Evolutionary conservation across 2,329 filamentous ascomycete genomes (phyloP).

Genomic region (Fusarium concolor): DNA sequence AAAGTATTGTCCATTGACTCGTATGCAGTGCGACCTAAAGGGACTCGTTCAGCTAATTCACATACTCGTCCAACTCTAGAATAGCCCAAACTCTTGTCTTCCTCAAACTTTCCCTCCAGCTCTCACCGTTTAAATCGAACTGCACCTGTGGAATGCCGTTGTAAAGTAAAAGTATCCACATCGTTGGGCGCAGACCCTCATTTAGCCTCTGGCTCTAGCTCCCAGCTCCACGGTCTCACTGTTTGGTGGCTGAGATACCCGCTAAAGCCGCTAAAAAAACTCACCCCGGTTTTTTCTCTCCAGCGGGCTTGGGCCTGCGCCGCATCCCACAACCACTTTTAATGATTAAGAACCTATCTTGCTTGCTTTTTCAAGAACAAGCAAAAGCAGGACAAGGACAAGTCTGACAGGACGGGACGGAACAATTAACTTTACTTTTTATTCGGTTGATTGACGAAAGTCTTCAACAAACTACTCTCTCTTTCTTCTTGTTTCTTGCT

Average conservation of each 20-base stretch:
- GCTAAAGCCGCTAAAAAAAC: constrained; percentile 31
- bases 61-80: background rate
- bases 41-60: background rate
- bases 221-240: no score
- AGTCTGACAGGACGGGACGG: constrained; percentile 1
- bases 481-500: background rate
- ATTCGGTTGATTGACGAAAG: constrained; percentile 1
- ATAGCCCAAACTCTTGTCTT: background rate
- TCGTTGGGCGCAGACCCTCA: background rate
- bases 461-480: background rate
- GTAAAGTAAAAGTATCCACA: constrained; percentile 7
- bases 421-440: constrained; percentile 5
- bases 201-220: constrained; percentile 11
- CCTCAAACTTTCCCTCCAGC: background rate
- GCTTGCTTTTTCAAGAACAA: background rate
- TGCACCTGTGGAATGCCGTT: constrained; percentile 26
- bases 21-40: constrained; percentile 10
- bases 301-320: constrained; percentile 5
- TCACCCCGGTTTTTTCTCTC: constrained; percentile 26
- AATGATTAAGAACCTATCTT: constrained; percentile 16
- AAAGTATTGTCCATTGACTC: background rate
- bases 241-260: constrained; percentile 36
- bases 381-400: constrained; percentile 2
- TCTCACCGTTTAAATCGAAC: constrained; percentile 29
- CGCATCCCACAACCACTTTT: constrained; percentile 25